Percentiles rank a stretch among this genome's conserved stretches.
Conservation (phyloP, 306 rosid species). For the Quillaja saponaria region DNA sequence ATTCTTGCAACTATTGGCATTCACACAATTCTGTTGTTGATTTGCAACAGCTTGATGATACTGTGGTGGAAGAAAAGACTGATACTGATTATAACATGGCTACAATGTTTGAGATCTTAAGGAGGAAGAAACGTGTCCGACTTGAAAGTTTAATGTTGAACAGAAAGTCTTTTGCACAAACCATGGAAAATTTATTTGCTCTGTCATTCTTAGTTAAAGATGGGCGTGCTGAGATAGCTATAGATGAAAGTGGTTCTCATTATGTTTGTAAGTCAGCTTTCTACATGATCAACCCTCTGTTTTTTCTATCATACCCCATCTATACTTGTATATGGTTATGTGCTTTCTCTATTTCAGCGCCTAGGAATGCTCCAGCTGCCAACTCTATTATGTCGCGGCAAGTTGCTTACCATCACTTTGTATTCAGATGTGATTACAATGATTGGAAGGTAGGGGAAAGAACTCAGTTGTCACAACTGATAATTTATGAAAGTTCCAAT, state of each 20-base stretch:
- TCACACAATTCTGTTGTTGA: constrained; percentile 13
- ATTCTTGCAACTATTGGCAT: constrained; percentile 3
- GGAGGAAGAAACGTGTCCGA: constrained; percentile 39
- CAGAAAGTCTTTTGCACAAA: constrained; percentile 73
- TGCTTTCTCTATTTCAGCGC: constrained; percentile 48
- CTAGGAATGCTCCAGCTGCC: constrained; percentile 72
- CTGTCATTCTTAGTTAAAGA: constrained; percentile 82
- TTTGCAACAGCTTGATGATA: constrained; percentile 54
- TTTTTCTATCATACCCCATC: neutral
- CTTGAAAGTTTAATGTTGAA: constrained; percentile 66
- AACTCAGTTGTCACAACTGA: neutral
- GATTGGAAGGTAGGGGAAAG: constrained; percentile 79
- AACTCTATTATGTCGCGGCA: constrained; percentile 45
- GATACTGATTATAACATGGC: constrained; percentile 81
- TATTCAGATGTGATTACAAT: constrained; percentile 74
- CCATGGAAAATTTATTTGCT: constrained; percentile 80
- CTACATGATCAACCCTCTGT: neutral
- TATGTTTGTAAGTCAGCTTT: constrained; percentile 61
- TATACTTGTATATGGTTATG: neutral
- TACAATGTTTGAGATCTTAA: constrained; percentile 61
- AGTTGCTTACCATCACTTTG: constrained; percentile 64
- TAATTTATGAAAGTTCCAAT: neutral
- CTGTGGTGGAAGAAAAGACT: constrained; percentile 44
- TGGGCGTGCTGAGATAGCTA: constrained; percentile 66
- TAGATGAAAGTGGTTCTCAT: constrained; percentile 55